Evolutionary conservation across 805 yeast species (phyloP).

Genomic region (Ogataea zsoltii): DNA sequence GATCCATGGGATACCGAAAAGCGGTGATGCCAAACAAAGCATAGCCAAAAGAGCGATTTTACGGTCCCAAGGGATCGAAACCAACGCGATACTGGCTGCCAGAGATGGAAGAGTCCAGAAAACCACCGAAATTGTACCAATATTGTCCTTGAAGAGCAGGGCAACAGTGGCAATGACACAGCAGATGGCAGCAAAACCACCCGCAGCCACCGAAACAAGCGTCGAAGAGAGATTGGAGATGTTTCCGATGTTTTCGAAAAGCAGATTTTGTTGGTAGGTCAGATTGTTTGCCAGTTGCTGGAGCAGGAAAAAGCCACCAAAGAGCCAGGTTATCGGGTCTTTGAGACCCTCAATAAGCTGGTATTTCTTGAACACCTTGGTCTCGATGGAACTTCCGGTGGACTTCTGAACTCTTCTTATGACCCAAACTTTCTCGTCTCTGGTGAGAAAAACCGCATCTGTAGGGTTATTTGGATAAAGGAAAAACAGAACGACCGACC

Average conservation of each 20-base stretch:
- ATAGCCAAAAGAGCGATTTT: constrained; percentile 48
- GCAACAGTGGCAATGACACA: constrained; percentile 33
- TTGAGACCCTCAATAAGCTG: constrained; percentile 31
- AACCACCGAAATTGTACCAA: constrained; percentile 4
- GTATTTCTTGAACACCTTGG: constrained; percentile 25
- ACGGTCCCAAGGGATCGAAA: constrained; percentile 43
- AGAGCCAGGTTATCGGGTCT: constrained; percentile 44
- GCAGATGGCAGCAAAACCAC: constrained; percentile 47
- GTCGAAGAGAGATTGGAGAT: constrained; percentile 45
- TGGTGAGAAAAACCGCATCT: constrained; percentile 44
- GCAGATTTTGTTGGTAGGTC: constrained; percentile 39
- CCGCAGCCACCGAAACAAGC: constrained; percentile 52
- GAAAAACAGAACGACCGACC: constrained; percentile 34
- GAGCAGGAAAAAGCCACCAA: constrained; percentile 29
- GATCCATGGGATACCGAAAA: constrained; percentile 35
- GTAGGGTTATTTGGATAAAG: constrained; percentile 61
- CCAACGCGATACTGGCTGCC: constrained; percentile 44
- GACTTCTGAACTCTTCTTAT: constrained; percentile 28
- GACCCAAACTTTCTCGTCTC: constrained; percentile 34
- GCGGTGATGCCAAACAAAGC: constrained; percentile 46
- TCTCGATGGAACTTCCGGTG: constrained; percentile 31
- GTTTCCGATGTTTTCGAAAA: constrained; percentile 43
- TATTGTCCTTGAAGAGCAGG: constrained; percentile 39
- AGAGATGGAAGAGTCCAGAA: constrained; percentile 36
- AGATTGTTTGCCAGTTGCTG: constrained; percentile 23